phyloP scores from a whole-genome alignment of 1,284 basidiomycete species.

The Rhodotorula sp. region DNA sequence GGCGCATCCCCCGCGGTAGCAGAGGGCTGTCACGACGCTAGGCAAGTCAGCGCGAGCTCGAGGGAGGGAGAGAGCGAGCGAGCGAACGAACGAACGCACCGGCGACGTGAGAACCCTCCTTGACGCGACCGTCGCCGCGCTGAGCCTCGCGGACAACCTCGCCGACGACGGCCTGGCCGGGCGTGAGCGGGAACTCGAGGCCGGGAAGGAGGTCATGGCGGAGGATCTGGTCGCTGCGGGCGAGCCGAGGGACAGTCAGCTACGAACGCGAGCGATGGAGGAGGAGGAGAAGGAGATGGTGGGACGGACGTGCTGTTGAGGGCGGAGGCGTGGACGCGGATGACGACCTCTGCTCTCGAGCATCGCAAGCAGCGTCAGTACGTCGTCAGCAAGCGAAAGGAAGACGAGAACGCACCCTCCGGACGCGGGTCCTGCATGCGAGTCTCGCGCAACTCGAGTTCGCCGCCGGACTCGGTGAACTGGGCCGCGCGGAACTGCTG shows the following conservation, averaged over 20 bases:
- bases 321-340: constrained; percentile 10
- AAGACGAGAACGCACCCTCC: not conserved
- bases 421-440: not conserved
- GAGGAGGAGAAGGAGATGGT: not conserved
- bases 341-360: constrained; percentile 10
- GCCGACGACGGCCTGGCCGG: constrained; percentile 18
- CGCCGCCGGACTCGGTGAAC: constrained; percentile 4
- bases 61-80: not conserved
- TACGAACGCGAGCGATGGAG: not conserved
- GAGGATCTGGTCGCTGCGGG: constrained; percentile 22
- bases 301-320: constrained; percentile 16
- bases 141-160: constrained; percentile 11
- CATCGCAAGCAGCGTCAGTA: not conserved
- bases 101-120: constrained; percentile 54
- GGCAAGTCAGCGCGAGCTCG: not conserved
- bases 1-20: constrained; percentile 9
- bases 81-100: constrained; percentile 11
- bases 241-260: not conserved
- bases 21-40: constrained; percentile 9
- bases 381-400: no score
- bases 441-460: constrained; percentile 7
- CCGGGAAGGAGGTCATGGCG: constrained; percentile 10
- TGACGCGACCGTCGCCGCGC: constrained; percentile 71
- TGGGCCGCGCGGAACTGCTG: constrained; percentile 8
- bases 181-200: constrained; percentile 8